These are phyloP conservation scores for Aspergillus fijiensis DNA, from an alignment of 2,329 filamentous ascomycete genomes.

Conservation along the genomic window DNA sequence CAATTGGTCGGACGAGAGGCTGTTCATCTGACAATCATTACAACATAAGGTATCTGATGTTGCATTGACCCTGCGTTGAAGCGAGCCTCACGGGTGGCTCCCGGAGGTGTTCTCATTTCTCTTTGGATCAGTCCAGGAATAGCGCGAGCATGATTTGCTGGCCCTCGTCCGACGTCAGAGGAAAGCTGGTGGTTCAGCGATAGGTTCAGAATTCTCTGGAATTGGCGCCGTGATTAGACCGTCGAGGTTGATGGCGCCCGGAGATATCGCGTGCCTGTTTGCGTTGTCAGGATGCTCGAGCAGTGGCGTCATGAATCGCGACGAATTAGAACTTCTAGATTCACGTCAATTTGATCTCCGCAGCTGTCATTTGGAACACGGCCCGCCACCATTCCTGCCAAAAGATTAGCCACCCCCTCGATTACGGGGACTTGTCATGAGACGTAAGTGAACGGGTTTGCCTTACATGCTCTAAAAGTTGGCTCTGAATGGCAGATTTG, in stretches of 20 bases:
- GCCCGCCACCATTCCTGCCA: background rate
- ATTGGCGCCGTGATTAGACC: background rate
- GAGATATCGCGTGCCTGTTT: background rate
- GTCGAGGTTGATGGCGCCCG: background rate
- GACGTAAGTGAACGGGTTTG: background rate
- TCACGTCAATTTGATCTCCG: conserved; percentile 2
- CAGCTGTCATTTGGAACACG: conserved; percentile 4
- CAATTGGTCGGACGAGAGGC: background rate
- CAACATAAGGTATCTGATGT: background rate
- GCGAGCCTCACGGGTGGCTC: background rate
- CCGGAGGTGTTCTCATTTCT: background rate
- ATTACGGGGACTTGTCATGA: background rate
- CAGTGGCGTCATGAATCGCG: conserved; percentile 13
- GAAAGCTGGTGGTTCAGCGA: background rate
- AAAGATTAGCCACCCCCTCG: background rate
- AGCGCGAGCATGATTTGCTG: background rate
- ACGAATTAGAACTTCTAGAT: background rate
- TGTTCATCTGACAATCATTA: background rate
- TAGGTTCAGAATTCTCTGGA: background rate
- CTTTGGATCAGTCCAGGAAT: background rate
- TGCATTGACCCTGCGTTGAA: background rate
- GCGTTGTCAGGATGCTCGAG: background rate
- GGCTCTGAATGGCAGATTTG: background rate
- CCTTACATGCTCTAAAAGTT: background rate
- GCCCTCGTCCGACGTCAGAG: background rate